Conservation (phyloP, 1,284 basidiomycete species). For the Inonotus obliquus region DNA sequence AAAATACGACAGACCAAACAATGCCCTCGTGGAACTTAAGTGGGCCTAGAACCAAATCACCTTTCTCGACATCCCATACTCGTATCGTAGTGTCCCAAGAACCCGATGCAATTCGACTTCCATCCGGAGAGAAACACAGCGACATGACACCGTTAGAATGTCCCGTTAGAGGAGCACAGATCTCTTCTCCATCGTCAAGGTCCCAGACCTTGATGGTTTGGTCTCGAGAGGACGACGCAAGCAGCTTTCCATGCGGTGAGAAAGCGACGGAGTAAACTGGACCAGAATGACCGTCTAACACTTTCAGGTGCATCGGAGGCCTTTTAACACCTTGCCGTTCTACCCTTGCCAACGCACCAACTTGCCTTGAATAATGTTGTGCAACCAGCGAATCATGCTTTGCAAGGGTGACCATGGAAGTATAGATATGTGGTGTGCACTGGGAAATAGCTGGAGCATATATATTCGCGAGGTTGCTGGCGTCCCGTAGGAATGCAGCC, state of each 20-base stretch:
- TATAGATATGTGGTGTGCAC: slow-evolving; percentile 25
- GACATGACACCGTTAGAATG: slow-evolving; percentile 4
- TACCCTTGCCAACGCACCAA: not conserved
- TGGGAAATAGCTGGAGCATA: slow-evolving; percentile 15
- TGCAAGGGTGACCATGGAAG: slow-evolving; percentile 23
- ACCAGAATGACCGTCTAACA: slow-evolving; percentile 7
- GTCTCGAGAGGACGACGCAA: slow-evolving; percentile 22
- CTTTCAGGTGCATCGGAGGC: not conserved
- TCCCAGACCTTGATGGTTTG: not conserved
- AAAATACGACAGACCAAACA: not conserved
- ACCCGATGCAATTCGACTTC: slow-evolving; percentile 5
- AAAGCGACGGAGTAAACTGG: slow-evolving; percentile 13
- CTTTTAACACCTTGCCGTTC: not conserved
- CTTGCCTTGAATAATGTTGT: not conserved
- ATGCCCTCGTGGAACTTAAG: not conserved
- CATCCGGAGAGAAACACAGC: slow-evolving; percentile 3
- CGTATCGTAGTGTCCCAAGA: slow-evolving; percentile 4
- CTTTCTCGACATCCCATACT: slow-evolving; percentile 5
- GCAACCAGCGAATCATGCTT: slow-evolving; percentile 12
- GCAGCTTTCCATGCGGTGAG: slow-evolving; percentile 9
- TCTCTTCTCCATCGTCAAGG: not conserved
- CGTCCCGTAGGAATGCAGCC: too few species aligned
- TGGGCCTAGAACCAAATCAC: not conserved
- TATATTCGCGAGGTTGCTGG: too few species aligned
- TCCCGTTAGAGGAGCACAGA: not conserved